These are phyloP conservation scores for Rhizopogon hawkerae DNA, from an alignment of 1,284 basidiomycete genomes.

Conservation along the genomic window DNA sequence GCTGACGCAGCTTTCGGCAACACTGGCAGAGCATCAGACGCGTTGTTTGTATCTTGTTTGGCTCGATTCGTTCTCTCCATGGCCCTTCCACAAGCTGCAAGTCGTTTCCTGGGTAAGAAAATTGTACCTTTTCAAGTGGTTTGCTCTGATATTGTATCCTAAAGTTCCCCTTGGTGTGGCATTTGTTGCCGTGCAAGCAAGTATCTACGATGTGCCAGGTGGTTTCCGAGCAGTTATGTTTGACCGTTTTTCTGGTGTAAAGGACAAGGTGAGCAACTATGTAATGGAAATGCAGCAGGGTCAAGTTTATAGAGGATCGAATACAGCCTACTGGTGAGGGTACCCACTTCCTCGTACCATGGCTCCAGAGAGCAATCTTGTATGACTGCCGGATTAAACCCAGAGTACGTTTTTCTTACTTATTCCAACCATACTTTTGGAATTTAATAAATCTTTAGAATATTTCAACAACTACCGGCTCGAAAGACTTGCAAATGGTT, in stretches of 20 bases:
- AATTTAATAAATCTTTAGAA: slow-evolving; percentile 45
- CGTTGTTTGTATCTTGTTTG: slow-evolving; percentile 22
- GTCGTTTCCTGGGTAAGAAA: slow-evolving; percentile 38
- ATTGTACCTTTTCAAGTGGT: not conserved
- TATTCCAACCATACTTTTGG: slow-evolving; percentile 4
- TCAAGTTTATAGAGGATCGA: not conserved
- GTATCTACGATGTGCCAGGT: slow-evolving; percentile 89
- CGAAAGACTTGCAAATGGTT: slow-evolving; percentile 97
- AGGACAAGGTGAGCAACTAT: slow-evolving; percentile 48
- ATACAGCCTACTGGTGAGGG: slow-evolving; percentile 79
- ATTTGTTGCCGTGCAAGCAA: slow-evolving; percentile 59
- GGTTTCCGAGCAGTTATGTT: slow-evolving; percentile 97
- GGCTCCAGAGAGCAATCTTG: slow-evolving; percentile 92
- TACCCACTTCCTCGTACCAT: slow-evolving; percentile 95
- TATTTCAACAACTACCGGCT: slow-evolving; percentile 94
- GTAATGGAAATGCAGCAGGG: not conserved
- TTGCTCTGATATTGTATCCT: not conserved
- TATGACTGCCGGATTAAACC: slow-evolving; percentile 99
- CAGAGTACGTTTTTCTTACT: slow-evolving; percentile 44
- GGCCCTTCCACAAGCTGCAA: slow-evolving; percentile 42
- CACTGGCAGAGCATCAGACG: not conserved
- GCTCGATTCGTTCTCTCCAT: slow-evolving; percentile 20
- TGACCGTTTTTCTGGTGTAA: slow-evolving; percentile 93
- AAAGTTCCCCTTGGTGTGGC: slow-evolving; percentile 73
- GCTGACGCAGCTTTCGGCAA: not conserved